Evolutionary conservation across 192 early-diverging fungal genomes (phyloP).

Genomic region (Coemansia brasiliensis): DNA sequence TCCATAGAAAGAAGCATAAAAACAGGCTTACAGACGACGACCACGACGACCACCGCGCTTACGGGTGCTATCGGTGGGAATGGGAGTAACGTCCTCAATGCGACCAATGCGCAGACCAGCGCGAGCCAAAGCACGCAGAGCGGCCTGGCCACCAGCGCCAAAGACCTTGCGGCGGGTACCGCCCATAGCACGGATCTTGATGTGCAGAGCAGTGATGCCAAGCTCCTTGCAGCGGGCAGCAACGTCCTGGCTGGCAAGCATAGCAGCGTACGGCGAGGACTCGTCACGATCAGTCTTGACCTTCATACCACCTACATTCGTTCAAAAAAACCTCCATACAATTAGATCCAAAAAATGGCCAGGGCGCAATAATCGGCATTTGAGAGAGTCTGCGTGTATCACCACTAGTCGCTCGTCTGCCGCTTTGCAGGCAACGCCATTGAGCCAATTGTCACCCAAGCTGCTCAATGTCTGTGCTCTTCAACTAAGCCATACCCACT

Average conservation of each 20-base stretch:
- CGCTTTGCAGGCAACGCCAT: slow-evolving; percentile 4
- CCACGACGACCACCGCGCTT: slow-evolving; percentile 99
- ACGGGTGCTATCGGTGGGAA: slow-evolving; percentile 98
- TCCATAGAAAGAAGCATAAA: background rate
- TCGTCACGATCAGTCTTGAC: slow-evolving; percentile 99
- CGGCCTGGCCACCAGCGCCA: slow-evolving; percentile 95
- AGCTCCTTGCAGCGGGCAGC: slow-evolving; percentile 98
- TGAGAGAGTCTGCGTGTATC: slow-evolving; percentile 66
- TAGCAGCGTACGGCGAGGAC: slow-evolving; percentile 99
- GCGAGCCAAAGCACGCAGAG: slow-evolving; percentile 98
- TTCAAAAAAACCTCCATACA: no score
- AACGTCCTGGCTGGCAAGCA: slow-evolving; percentile 99
- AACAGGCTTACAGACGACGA: slow-evolving; percentile 85
- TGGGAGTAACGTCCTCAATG: slow-evolving; percentile 98
- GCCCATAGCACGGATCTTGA: slow-evolving; percentile 99
- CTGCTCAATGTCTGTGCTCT: no score
- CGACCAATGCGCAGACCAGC: slow-evolving; percentile 99
- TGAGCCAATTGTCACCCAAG: background rate
- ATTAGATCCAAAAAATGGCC: slow-evolving; percentile 8
- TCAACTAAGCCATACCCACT: background rate
- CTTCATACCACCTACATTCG: slow-evolving; percentile 94
- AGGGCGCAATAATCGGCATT: slow-evolving; percentile 27
- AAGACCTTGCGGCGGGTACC: slow-evolving; percentile 98
- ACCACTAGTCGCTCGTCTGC: slow-evolving; percentile 61
- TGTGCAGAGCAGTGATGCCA: slow-evolving; percentile 98